Percentiles rank a stretch among this genome's conserved stretches.
These are phyloP conservation scores for Oemleria cerasiformis DNA, from an alignment of 306 rosid species.

Conservation along the genomic window DNA sequence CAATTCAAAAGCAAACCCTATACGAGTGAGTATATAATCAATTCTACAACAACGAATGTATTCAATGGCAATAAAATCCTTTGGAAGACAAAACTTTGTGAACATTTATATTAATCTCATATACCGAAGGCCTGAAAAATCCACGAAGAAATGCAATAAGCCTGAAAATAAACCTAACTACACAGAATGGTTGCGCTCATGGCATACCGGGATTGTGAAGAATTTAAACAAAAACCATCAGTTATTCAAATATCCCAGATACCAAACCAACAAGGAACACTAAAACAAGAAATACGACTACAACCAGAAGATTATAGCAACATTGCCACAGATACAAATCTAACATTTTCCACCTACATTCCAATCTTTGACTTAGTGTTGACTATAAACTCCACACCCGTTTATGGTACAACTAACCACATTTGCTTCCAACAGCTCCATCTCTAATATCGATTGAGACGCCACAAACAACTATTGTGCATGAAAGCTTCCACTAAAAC, in stretches of 20 bases:
- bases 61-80: background rate
- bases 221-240: constrained; percentile 4
- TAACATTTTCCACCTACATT: background rate
- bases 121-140: background rate
- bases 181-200: background rate
- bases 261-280: background rate
- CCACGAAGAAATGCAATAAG: background rate
- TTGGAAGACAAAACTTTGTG: background rate
- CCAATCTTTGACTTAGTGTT: background rate
- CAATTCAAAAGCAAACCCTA: background rate
- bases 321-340: background rate
- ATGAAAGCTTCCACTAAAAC: background rate
- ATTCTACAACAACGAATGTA: background rate
- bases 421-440: background rate
- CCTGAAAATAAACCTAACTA: no score
- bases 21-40: background rate
- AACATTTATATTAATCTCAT: background rate
- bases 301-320: background rate
- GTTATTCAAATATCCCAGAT: background rate
- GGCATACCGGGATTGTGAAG: background rate
- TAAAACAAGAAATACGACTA: background rate
- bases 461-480: background rate
- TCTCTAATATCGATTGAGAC: background rate
- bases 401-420: constrained; percentile 1
- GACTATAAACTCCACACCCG: background rate